Percentiles rank a stretch among this genome's conserved stretches.
These are phyloP conservation scores for Neurospora sp. DNA, from an alignment of 2,329 filamentous ascomycete genomes.

Conservation along the genomic window DNA sequence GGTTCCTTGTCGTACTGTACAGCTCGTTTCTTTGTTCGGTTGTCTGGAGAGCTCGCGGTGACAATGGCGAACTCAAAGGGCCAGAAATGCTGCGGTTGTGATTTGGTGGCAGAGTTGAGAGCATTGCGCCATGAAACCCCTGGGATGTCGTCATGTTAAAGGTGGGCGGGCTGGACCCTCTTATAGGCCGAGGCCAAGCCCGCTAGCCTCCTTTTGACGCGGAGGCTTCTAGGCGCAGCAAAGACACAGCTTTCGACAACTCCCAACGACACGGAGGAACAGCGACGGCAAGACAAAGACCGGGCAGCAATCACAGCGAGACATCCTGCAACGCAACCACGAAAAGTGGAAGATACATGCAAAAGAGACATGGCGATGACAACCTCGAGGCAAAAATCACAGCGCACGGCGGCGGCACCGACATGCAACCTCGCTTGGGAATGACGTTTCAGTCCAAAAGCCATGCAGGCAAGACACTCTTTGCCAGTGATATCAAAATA, in stretches of 20 bases:
- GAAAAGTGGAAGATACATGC: background rate
- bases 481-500: background rate
- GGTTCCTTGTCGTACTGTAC: background rate
- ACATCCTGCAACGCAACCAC: background rate
- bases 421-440: background rate
- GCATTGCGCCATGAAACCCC: background rate
- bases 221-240: background rate
- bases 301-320: background rate
- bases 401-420: background rate
- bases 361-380: background rate
- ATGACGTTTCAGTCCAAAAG: background rate
- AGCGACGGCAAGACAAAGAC: background rate
- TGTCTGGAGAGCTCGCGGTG: background rate
- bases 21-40: background rate
- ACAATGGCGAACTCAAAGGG: background rate
- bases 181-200: background rate
- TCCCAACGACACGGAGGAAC: background rate
- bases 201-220: background rate
- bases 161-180: background rate
- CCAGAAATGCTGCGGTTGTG: background rate
- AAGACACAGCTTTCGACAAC: background rate
- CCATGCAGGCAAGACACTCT: background rate
- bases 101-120: background rate
- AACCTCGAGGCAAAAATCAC: background rate
- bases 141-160: background rate